Base-by-base conservation (phyloP, 148 eudicot species). In the Suaeda aralocaspica region DNA sequence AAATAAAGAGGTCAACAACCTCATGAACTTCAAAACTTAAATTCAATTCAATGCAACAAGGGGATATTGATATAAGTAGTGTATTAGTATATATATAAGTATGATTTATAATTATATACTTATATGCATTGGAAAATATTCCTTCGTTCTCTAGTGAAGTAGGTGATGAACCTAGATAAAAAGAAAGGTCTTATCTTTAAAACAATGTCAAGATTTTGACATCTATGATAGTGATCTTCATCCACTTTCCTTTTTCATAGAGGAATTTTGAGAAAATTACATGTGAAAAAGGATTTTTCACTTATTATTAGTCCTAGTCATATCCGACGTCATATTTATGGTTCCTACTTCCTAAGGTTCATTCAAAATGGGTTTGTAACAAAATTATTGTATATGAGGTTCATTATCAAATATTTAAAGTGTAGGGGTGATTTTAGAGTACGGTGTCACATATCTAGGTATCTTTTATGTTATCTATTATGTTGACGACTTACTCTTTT, bases 181-280 rank as follows among this genome's bases (percentile, higher is more conserved):
- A 60, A 33, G 26, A 61, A 34, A 10, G 59, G 66, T 61, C 66
- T 61, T n/a, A 36, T 61, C 66, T 3, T 60, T 15, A 36, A n/a
- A 24, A n/a, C n/a, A 24, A 61, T 61, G 46, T 61, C 66, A 36
- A 61, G 46, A 61, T 61, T 60, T 60, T 36, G 66, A 34, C 29
- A 36, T 61, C 2, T 36, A 9, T 34, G 46, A 61, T 21, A 7
- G 15, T 36, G 66, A 61, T 34, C 6, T 7, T 21, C 26, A 34
- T 61, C 46, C 66, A 36, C 46, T 61, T 34, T 28, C n/a, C n/a
- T n/a, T n/a, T n/a, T n/a, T n/a, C n/a, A n/a, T n/a, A n/a, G 1
- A 33, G 24, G 64, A 59, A 30, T 59, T 31, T 59, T 30, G 12
- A 19, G 39, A 33, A 59, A 59, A 15, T 59, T 59, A 59, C 64